Evolutionary conservation across 2,329 filamentous ascomycete genomes (phyloP), one percentile per base, ranked within the genome.

Genomic region (Arachnomyces sp.): DNA sequence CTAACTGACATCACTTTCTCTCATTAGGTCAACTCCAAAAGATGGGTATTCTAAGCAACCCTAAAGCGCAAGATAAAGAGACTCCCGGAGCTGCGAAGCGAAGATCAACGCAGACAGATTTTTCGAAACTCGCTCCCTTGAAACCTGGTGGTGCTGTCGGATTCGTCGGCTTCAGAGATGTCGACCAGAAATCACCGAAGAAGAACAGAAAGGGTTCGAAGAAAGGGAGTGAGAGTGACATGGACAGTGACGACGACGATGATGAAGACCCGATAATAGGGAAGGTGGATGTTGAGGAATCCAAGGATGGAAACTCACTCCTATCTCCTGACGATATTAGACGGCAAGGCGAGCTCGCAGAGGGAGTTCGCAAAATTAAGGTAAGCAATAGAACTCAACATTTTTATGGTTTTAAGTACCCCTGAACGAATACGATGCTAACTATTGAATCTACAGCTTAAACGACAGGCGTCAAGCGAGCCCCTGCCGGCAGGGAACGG

Each of bases 81-180:
- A 76, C 77, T 0, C 71, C 79, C 1, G 70, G 70, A 30, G 72
- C 74, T 6, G 64, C 67, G n/a, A 93, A 93, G 64, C 76, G 89
- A 53, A 81, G 87, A 52, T 93, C 88, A 3, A 75, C 82, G 6
- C 84, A 87, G 51, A 74, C 89, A 1, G 87, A 95, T 63, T 90
- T 96, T 55, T 82, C 85, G 11, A 87, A 76, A 42, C 73, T 96
- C 7, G 84, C 82, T 2, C 88, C 89, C 0, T 71, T 96, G 15
- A 93, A 93, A 60, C 75, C 84, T 2, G 78, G 79, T n/a, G 88
- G 89, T 17, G 90, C 87, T 0, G 85, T 93, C 35, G 89, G 89
- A 28, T 96, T 94, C 60, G 82, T 87, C 2, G 78, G 84, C 11
- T 95, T 95, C 68, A 79, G 90, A 39, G 88, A 93, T 47, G 72